Evolutionary conservation across 306 rosid species (phyloP).

Genomic region (Sophora flavescens): DNA sequence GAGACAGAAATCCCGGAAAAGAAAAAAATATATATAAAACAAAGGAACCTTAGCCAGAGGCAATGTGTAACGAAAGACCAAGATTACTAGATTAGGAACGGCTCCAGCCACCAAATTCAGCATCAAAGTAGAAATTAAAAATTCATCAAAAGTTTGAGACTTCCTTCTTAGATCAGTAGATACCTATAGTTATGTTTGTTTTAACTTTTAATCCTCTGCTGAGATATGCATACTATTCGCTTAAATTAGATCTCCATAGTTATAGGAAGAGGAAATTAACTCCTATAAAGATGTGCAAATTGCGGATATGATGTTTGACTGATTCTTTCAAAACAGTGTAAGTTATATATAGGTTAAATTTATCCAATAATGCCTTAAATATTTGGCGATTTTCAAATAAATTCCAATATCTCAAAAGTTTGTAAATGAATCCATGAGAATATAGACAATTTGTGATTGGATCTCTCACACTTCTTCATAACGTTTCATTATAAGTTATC

Average conservation of each 20-base stretch:
- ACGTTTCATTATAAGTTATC: too few relatives aligned
- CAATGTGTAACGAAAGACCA: conserved; percentile 22
- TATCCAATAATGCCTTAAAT: too few relatives aligned
- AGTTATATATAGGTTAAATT: too few relatives aligned
- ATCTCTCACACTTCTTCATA: too few relatives aligned
- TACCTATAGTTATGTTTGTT: neutral
- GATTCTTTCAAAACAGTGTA: conserved; percentile 29
- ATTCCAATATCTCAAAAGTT: too few relatives aligned
- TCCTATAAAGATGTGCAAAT: conserved; percentile 33
- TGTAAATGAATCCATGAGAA: too few relatives aligned
- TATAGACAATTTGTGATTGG: too few relatives aligned
- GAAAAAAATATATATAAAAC: neutral
- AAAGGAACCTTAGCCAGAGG: conserved; percentile 41
- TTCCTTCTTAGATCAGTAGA: conserved; percentile 26
- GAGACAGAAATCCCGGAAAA: neutral
- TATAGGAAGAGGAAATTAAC: conserved; percentile 33
- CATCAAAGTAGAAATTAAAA: conserved; percentile 24
- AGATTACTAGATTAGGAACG: conserved; percentile 11
- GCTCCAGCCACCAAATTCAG: neutral
- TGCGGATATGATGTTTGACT: conserved; percentile 41
- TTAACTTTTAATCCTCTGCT: conserved; percentile 19
- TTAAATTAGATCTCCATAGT: conserved; percentile 23
- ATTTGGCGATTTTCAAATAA: too few relatives aligned
- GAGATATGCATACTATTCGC: conserved; percentile 32
- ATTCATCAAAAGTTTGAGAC: conserved; percentile 28